Base-by-base conservation (phyloP, 139 green algal genomes). In the Deuterostichococcus epilithicus region DNA sequence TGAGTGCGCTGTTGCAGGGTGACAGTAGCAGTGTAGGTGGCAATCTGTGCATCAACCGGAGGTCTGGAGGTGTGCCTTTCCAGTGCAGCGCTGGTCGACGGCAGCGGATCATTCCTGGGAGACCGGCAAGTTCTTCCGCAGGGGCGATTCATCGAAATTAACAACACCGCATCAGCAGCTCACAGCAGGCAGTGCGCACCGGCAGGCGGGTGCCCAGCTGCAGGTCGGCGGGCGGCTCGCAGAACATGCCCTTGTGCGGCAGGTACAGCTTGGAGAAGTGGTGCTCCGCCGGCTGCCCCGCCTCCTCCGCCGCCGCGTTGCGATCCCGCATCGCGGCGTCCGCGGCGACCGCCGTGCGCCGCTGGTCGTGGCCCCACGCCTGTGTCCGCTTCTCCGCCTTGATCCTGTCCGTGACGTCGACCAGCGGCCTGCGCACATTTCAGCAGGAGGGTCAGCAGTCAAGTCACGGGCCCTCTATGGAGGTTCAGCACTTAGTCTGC, bases 231-330 rank as follows among this genome's bases (percentile, higher is more conserved):
- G 84, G 80, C 44, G 89, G 82, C 73, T 86, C 80, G 36, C 90
- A 86, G 86, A 98, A 98, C 89, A 94, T 95, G 80, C 94, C 95
- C 70, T 92, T 42, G 44, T 88, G 20, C 8, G 95, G 91, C 68
- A 87, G 79, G 85, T 98, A 98, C 80, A 94, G 71, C 66, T 74
- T 79, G 59, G 90, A 86, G 83, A 89, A 97, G 75, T 95, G 87
- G 77, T 91, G 89, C 58, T 91, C 70, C 39, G 87, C 44, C 3
- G 81, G 84, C 73, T 81, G 39, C 20, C 81, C 83, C 70, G 80
- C 42, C 20, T 68, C 60, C 44, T 67, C 74, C 2, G 79, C 81
- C 37, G 73, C 75, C 28, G 79, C 70, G 73, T 92, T 90, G 73
- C 47, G 42, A 47, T 72, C 39, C 36, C 74, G 76, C 33, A 89